A percentile compares a stretch with the other conserved stretches of the same genome.
Conservation (phyloP, 192 early-diverging fungal genomes). For the Haplosporangium gracile region DNA sequence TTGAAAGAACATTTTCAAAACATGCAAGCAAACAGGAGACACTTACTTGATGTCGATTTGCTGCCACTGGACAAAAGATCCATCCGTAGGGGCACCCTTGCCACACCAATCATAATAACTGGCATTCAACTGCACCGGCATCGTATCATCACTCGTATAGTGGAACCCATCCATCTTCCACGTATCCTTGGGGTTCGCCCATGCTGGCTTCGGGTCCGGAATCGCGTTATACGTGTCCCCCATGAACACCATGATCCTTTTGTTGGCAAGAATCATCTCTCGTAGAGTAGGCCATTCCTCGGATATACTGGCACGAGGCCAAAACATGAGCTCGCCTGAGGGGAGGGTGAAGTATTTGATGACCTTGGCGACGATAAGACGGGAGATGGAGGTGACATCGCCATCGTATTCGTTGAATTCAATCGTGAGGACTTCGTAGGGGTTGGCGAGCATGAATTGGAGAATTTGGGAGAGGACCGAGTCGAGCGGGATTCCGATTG, state of each 20-base stretch:
- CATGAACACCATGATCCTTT: constrained; percentile 54
- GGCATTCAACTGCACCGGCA: constrained; percentile 29
- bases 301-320: background rate
- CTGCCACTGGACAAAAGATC: constrained; percentile 46
- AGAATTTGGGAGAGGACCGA: constrained; percentile 34
- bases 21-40: background rate
- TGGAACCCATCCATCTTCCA: constrained; percentile 50
- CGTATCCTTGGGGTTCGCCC: constrained; percentile 41
- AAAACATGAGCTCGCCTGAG: constrained; percentile 30
- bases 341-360: constrained; percentile 46
- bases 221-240: constrained; percentile 25
- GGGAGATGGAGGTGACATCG: background rate
- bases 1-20: background rate
- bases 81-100: constrained; percentile 25
- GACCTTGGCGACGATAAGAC: constrained; percentile 32
- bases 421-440: constrained; percentile 55
- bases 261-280: constrained; percentile 54
- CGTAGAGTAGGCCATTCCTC: constrained; percentile 47
- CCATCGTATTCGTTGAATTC: constrained; percentile 58
- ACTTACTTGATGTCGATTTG: constrained; percentile 60
- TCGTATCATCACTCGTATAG: constrained; percentile 24
- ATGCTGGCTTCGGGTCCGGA: constrained; percentile 33
- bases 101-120: constrained; percentile 44
- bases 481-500: constrained; percentile 46
- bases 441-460: constrained; percentile 47